Conservation (phyloP, 768 basidiomycete species). For the Lactarius evosmus region DNA sequence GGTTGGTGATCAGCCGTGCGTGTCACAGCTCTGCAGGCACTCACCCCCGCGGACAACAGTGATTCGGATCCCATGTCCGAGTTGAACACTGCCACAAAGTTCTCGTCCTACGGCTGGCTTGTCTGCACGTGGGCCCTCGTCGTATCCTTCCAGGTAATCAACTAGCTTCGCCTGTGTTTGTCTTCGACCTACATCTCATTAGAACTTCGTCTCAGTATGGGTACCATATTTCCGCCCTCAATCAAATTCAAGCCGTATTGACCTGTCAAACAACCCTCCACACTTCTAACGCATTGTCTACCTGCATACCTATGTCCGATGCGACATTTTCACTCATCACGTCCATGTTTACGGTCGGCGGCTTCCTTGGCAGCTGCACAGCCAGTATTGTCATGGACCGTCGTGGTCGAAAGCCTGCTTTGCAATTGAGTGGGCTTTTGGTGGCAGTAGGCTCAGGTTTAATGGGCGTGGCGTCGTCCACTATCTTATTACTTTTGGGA, state of each 20-base stretch:
- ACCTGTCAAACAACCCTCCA: conserved; percentile 52
- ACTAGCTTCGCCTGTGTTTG: background rate
- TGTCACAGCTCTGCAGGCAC: too few relatives aligned
- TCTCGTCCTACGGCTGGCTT: conserved; percentile 61
- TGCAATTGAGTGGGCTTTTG: conserved; percentile 53
- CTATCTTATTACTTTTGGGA: conserved; percentile 57
- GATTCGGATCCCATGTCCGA: background rate
- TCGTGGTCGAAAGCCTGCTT: conserved; percentile 67
- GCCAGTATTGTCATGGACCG: conserved; percentile 69
- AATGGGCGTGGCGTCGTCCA: conserved; percentile 62
- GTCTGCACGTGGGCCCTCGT: conserved; percentile 68
- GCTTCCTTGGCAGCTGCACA: conserved; percentile 69
- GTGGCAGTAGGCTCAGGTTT: conserved; percentile 57
- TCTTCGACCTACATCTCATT: background rate
- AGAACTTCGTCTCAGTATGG: conserved; percentile 58
- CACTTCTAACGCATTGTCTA: conserved; percentile 46
- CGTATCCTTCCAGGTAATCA: conserved; percentile 51
- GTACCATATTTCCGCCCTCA: conserved; percentile 90
- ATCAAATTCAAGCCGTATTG: conserved; percentile 78
- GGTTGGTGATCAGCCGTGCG: too few relatives aligned
- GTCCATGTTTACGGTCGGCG: conserved; percentile 82
- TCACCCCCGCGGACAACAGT: background rate
- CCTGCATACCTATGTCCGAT: conserved; percentile 79
- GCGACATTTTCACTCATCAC: conserved; percentile 80
- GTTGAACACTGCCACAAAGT: conserved; percentile 25